A percentile compares a stretch with the other conserved stretches of the same genome.
phyloP scores from a whole-genome alignment of 371 early-diverging fungal genomes.

The Blyttiomyces sp. region DNA sequence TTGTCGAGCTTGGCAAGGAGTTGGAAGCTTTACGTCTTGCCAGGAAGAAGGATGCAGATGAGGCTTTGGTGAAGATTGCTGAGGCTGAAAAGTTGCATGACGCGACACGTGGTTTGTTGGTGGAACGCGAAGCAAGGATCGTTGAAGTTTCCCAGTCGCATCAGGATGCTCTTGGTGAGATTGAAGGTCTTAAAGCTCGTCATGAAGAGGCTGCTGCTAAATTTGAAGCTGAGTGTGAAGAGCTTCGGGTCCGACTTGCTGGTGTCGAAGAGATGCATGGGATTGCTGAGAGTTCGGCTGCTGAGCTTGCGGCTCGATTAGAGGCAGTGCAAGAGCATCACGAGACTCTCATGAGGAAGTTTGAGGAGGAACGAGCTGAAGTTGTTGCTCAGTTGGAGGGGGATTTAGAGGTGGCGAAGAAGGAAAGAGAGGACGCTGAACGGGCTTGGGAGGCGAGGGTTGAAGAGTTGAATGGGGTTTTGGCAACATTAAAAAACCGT shows the following conservation, averaged over 20 bases:
- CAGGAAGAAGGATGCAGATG: background rate
- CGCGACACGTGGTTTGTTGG: background rate
- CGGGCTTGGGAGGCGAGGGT: background rate
- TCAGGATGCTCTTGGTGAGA: background rate
- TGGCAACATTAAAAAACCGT: too few species aligned
- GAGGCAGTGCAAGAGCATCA: background rate
- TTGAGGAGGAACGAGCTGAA: background rate
- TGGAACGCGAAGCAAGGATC: background rate
- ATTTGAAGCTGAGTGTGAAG: background rate
- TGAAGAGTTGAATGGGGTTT: background rate
- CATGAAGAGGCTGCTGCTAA: background rate
- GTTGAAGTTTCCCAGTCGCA: background rate
- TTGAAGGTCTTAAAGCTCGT: background rate
- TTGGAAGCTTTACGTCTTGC: background rate
- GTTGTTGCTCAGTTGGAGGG: background rate
- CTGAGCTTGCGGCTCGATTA: background rate
- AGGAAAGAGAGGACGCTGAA: background rate
- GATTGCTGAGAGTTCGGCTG: background rate
- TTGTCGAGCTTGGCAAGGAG: conserved; percentile 1
- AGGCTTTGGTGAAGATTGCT: background rate
- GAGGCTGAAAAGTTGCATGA: background rate
- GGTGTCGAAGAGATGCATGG: background rate
- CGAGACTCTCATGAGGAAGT: background rate
- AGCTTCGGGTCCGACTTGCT: background rate
- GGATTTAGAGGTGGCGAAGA: background rate